Base-by-base conservation (phyloP, 2,329 filamentous ascomycete species). In the Curvularia spicifera region DNA sequence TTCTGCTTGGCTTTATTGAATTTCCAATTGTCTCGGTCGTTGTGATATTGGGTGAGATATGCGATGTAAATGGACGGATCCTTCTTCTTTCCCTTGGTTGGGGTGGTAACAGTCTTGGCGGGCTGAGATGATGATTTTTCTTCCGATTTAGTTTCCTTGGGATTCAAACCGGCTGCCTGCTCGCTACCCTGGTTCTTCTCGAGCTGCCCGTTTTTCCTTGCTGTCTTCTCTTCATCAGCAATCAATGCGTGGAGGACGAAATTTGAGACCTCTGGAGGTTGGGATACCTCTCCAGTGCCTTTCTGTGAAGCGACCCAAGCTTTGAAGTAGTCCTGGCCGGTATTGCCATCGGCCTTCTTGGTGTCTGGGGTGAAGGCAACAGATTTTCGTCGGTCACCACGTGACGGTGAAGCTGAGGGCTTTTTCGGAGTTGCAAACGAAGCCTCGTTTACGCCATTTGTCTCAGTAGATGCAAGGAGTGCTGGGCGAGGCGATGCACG, bases 1-100 rank as follows among this genome's bases (percentile, higher is more conserved):
- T 89, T 91, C 77, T 97, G 93, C 72, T 92, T 87, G 68, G 92
- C 93, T 80, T 97, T 97, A 81, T 96, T 96, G 82, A 97, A 98
- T 77, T 97, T 97, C 94, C 94, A 98, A 67, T 82, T 82, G 9
- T 84, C 81, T 57, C 87, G 87, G 60, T 87, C 84, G 54, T 84
- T 84, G 77, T 91, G 83, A 83, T 93, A 97, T 72, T 89, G 87
- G 46, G 83, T 83, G 44, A 97, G 84, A 74, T 97, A 97, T 52
- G 86, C 83, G 15, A 96, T 82, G 57, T 92, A 89, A 13, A 88
- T 84, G 46, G 85, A 83, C 54, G 88, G 78, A 60, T 85, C 82
- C 75, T 77, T 75, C 76, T 77, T 71, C 61, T 75, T 71, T 50
- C 69, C 60, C 53, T 73, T 59, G 29, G 42, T 20, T 6, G 50